A percentile compares a stretch with the other conserved stretches of the same genome.
Evolutionary conservation across 1,139 yeast species (phyloP).

Genomic region (Kodamaea suecica): DNA sequence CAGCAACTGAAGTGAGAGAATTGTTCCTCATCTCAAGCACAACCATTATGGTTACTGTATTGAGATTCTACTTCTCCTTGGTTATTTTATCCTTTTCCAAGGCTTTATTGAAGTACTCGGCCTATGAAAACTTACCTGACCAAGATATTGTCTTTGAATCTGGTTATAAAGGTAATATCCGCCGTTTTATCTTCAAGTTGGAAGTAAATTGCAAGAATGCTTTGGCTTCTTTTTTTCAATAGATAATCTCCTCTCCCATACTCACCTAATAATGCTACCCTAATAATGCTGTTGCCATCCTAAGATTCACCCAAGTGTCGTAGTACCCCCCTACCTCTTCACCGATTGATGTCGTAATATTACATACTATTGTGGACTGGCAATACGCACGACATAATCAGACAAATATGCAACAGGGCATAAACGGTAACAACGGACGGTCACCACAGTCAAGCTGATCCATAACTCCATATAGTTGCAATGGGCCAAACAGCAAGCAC

Average conservation of each 20-base stretch:
- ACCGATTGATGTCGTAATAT: no score
- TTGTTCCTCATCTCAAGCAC: constrained; percentile 61
- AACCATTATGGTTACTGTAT: constrained; percentile 50
- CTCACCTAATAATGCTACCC: no score
- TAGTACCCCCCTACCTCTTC: no score
- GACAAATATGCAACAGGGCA: no score
- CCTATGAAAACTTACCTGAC: no score
- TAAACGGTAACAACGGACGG: no score
- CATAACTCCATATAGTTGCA: not conserved
- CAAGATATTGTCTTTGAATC: constrained; percentile 1
- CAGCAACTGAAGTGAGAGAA: constrained; percentile 72
- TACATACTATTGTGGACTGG: no score
- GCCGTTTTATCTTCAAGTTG: constrained; percentile 6
- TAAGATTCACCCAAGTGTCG: no score
- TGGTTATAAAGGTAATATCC: constrained; percentile 3
- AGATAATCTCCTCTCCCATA: no score
- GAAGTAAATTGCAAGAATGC: constrained; percentile 6
- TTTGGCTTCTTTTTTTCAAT: not conserved
- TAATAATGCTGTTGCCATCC: no score
- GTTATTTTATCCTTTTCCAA: constrained; percentile 61
- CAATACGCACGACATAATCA: no score
- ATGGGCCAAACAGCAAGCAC: constrained; percentile 6
- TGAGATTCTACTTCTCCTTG: constrained; percentile 65
- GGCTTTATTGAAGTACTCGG: constrained; percentile 30
- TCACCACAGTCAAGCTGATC: no score